Evolutionary conservation across 805 yeast genomes (phyloP).

Genomic region (Brettanomyces custersianus): DNA sequence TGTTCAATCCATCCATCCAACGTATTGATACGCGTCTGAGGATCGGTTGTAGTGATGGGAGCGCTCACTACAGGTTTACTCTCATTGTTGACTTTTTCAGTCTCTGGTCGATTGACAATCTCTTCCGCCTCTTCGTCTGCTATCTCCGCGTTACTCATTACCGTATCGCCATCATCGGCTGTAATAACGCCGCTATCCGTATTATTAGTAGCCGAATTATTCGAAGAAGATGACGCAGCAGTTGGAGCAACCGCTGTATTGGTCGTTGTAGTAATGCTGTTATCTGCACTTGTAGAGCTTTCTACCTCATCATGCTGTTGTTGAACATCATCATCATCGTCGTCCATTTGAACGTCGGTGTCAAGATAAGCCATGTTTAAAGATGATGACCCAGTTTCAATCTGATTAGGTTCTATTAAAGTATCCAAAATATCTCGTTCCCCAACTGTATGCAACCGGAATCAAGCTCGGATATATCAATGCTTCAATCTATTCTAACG

Average conservation of each 20-base stretch:
- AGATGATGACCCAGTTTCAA: too few relatives aligned
- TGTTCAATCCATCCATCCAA: conserved; percentile 85
- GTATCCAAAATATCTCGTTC: too few relatives aligned
- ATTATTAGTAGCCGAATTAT: neutral
- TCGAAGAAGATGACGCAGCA: too few relatives aligned
- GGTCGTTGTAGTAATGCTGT: neutral
- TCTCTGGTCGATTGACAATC: neutral
- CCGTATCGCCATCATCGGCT: conserved; percentile 2
- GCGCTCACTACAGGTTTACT: conserved; percentile 6
- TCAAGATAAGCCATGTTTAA: conserved; percentile 55
- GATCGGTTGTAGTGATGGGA: conserved; percentile 22
- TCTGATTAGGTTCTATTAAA: too few relatives aligned
- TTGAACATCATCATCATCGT: conserved; percentile 61
- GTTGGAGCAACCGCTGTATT: too few relatives aligned
- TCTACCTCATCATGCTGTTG: conserved; percentile 11
- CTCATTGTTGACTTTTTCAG: neutral
- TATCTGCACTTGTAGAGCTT: conserved; percentile 7
- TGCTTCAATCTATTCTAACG: too few relatives aligned
- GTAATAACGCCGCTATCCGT: neutral
- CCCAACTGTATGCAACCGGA: too few relatives aligned
- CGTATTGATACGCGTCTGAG: conserved; percentile 39
- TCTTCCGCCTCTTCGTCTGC: neutral
- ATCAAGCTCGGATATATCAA: too few relatives aligned
- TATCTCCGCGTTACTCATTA: neutral
- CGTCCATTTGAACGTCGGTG: conserved; percentile 80